Evolutionary conservation across 2,329 filamentous ascomycete species (phyloP).

Genomic region (Trichoderma lentiforme): DNA sequence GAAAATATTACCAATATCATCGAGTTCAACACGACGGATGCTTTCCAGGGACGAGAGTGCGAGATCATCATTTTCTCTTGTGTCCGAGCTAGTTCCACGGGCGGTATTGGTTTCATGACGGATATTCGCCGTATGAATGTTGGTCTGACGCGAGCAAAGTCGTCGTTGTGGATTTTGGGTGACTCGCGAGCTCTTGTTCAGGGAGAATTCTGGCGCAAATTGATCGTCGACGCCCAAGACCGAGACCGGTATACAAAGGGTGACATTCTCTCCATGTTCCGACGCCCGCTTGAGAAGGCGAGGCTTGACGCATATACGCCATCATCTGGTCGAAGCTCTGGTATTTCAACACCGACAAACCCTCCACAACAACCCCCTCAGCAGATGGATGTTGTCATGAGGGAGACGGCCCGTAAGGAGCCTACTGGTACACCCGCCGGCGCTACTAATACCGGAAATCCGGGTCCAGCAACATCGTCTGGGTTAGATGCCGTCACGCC

Average conservation of each 20-base stretch:
- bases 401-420: background rate
- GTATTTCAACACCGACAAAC: background rate
- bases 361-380: background rate
- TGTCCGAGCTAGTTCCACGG: slow-evolving; percentile 84
- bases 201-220: slow-evolving; percentile 84
- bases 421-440: background rate
- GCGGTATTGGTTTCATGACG: slow-evolving; percentile 97
- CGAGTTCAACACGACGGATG: slow-evolving; percentile 98
- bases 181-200: slow-evolving; percentile 83
- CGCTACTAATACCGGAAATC: slow-evolving; percentile 10
- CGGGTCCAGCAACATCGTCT: background rate
- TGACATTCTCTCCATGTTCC: slow-evolving; percentile 49
- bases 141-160: slow-evolving; percentile 92
- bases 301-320: slow-evolving; percentile 25
- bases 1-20: slow-evolving; percentile 71
- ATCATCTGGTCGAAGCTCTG: background rate
- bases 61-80: slow-evolving; percentile 99
- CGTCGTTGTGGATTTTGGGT: slow-evolving; percentile 92
- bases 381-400: slow-evolving; percentile 21
- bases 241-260: slow-evolving; percentile 75
- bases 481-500: slow-evolving; percentile 18
- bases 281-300: slow-evolving; percentile 40
- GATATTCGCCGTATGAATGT: slow-evolving; percentile 99
- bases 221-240: slow-evolving; percentile 76
- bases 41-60: slow-evolving; percentile 93